Conservation (phyloP, 495 filamentous ascomycete species). For the Talaromyces proteolyticus region DNA sequence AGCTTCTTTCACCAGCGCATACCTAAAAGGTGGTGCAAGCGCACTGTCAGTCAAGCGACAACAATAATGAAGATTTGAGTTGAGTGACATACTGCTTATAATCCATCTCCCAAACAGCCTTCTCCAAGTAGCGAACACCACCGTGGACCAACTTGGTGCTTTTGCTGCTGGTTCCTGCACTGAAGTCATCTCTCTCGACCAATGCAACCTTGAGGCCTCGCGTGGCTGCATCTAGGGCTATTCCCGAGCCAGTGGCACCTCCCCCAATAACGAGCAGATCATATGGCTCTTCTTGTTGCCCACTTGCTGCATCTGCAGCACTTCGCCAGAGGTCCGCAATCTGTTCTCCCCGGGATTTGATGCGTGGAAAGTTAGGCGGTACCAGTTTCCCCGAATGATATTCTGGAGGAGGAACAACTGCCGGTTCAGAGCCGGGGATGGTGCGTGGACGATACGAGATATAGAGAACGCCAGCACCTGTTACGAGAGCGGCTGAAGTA, state of each 20-base stretch:
- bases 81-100: slow-evolving; percentile 84
- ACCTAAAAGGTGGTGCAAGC: slow-evolving; percentile 37
- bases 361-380: slow-evolving; percentile 72
- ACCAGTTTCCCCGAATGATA: slow-evolving; percentile 74
- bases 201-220: slow-evolving; percentile 88
- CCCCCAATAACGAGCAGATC: slow-evolving; percentile 89
- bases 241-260: slow-evolving; percentile 87
- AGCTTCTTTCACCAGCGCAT: slow-evolving; percentile 88
- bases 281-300: slow-evolving; percentile 51
- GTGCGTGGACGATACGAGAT: slow-evolving; percentile 78
- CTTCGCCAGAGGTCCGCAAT: slow-evolving; percentile 44
- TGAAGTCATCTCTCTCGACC: slow-evolving; percentile 95
- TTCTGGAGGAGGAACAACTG: slow-evolving; percentile 74
- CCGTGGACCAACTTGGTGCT: slow-evolving; percentile 97
- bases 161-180: slow-evolving; percentile 89
- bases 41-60: slow-evolving; percentile 9
- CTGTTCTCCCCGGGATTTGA: slow-evolving; percentile 62
- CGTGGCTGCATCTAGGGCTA: slow-evolving; percentile 90
- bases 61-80: slow-evolving; percentile 1
- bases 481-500: slow-evolving; percentile 48
- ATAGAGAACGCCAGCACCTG: slow-evolving; percentile 63
- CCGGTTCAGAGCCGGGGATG: slow-evolving; percentile 76
- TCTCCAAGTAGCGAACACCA: slow-evolving; percentile 93
- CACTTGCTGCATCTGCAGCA: neutral
- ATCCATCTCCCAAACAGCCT: slow-evolving; percentile 94